phyloP scores from a whole-genome alignment of 345 rosid genomes.

The Raphanus raphanistrum region DNA sequence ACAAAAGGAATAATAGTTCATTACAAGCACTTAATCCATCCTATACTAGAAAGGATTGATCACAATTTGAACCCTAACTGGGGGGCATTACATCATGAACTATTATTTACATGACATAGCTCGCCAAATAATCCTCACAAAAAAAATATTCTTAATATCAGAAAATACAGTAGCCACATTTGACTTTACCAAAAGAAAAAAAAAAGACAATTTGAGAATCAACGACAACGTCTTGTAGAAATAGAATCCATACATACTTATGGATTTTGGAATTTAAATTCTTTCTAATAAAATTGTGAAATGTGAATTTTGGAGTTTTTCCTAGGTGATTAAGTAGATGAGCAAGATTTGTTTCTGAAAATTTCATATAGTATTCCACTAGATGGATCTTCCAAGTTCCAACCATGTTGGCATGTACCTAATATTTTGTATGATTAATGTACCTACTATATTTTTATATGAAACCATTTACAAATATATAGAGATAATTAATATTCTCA shows the following conservation, averaged over 20 bases:
- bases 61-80: background rate
- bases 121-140: background rate
- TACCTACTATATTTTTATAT: no score
- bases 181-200: background rate
- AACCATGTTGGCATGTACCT: background rate
- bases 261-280: background rate
- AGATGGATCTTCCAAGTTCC: background rate
- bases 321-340: background rate
- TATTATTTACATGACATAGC: background rate
- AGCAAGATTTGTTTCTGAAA: background rate
- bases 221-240: background rate
- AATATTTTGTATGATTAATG: no score
- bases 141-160: background rate
- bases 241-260: background rate
- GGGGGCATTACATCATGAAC: background rate
- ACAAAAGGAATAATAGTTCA: background rate
- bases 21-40: background rate
- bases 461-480: no score
- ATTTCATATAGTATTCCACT: background rate
- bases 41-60: no score
- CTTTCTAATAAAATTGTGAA: no score
- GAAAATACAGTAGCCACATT: background rate
- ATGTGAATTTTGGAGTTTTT: background rate
- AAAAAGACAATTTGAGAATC: background rate
- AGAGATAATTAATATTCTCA: no score